Conservation (phyloP, 129 eudicot genomes). For the Ambrosia artemisiifolia region DNA sequence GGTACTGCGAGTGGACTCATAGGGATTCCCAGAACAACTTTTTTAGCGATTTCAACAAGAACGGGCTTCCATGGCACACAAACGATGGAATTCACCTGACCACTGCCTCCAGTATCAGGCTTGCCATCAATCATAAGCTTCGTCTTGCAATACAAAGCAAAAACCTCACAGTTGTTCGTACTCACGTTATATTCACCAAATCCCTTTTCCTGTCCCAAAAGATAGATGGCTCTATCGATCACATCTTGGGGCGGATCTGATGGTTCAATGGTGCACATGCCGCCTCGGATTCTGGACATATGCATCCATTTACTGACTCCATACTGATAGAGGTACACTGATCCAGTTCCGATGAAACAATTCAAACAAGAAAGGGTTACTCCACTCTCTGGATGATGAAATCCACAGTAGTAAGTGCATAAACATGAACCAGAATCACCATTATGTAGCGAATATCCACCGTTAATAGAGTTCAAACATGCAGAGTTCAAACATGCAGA, state of each 20-base stretch:
- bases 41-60: background rate
- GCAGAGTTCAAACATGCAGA: too few relatives aligned
- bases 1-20: too few relatives aligned
- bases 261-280: slow-evolving; percentile 47
- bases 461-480: background rate
- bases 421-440: slow-evolving; percentile 9
- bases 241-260: slow-evolving; percentile 45
- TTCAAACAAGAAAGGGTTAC: slow-evolving; percentile 49
- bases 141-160: slow-evolving; percentile 57
- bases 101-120: too few relatives aligned
- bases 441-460: background rate
- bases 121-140: background rate
- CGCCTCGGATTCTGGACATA: slow-evolving; percentile 46
- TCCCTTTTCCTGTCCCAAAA: slow-evolving; percentile 34
- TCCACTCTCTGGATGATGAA: slow-evolving; percentile 33
- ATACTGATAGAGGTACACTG: slow-evolving; percentile 37
- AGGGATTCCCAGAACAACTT: too few relatives aligned
- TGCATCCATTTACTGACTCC: slow-evolving; percentile 24
- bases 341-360: slow-evolving; percentile 41
- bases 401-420: slow-evolving; percentile 48
- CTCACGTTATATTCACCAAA: slow-evolving; percentile 46
- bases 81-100: too few relatives aligned
- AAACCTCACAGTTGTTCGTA: slow-evolving; percentile 59
- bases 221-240: slow-evolving; percentile 38
- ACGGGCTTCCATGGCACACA: background rate